Evolutionary conservation across 768 basidiomycete genomes (phyloP).

Genomic region (Guyanaporus albipodus): DNA sequence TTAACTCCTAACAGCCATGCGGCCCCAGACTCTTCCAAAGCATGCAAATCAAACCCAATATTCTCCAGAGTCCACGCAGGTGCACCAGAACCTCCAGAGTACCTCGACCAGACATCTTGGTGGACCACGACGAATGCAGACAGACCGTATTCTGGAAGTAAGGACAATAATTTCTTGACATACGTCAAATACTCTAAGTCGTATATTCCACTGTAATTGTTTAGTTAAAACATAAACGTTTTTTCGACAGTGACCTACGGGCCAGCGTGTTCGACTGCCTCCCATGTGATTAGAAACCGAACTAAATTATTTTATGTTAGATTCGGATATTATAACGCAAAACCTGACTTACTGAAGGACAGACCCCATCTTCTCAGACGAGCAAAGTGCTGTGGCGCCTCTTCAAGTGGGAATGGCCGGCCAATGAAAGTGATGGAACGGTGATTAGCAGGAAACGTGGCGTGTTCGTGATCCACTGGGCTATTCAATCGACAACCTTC

Average conservation of each 20-base stretch:
- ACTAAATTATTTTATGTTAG: slow-evolving; percentile 41
- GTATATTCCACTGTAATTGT: slow-evolving; percentile 62
- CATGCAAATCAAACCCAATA: slow-evolving; percentile 79
- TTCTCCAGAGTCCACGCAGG: slow-evolving; percentile 92
- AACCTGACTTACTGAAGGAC: slow-evolving; percentile 63
- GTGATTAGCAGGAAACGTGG: slow-evolving; percentile 62
- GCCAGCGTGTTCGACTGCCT: slow-evolving; percentile 91
- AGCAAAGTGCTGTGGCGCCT: slow-evolving; percentile 82
- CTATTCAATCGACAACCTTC: slow-evolving; percentile 33
- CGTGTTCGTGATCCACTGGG: slow-evolving; percentile 64
- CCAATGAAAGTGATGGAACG: slow-evolving; percentile 79
- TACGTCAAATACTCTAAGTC: slow-evolving; percentile 83
- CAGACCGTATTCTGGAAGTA: slow-evolving; percentile 71
- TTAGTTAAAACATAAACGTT: background rate
- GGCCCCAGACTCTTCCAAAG: slow-evolving; percentile 76
- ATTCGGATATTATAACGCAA: background rate
- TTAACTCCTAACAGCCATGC: slow-evolving; percentile 84
- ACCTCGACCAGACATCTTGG: slow-evolving; percentile 96
- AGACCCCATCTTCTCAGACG: slow-evolving; percentile 83
- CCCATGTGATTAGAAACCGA: slow-evolving; percentile 94
- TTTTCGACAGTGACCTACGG: slow-evolving; percentile 53
- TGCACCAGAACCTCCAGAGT: slow-evolving; percentile 91
- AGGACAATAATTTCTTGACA: slow-evolving; percentile 59
- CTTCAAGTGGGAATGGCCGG: slow-evolving; percentile 84
- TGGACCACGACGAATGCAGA: slow-evolving; percentile 78